Evolutionary conservation across 2,329 filamentous ascomycete species (phyloP), one percentile per base, ranked within the genome.

Genomic region (Ascosphaera apis): DNA sequence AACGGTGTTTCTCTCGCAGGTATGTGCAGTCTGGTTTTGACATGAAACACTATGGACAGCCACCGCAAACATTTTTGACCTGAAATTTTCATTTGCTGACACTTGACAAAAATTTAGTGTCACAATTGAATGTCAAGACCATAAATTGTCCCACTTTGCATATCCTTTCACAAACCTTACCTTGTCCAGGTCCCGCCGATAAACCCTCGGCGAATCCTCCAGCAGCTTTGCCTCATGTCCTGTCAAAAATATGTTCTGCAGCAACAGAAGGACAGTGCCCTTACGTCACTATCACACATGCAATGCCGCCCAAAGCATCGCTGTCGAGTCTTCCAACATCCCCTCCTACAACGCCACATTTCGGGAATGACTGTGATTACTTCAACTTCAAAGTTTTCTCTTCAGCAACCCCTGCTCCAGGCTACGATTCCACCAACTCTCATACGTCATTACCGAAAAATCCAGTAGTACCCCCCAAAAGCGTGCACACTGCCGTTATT

Each of bases 221-320:
- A 31, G 40, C 37, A 9, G 57, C 69, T 17, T 73, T 71, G 43
- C 58, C 58, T 17, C 55, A 57, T 13, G 55, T 74, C 19, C 63
- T 74, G 37, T 57, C 62, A 38, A 57, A 60, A 3, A 61, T 75
- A 1, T 67, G 72, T 46, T 54, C 61, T 27, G 57, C 58, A 15
- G 61, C 65, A 9, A 57, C 62, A 16, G 48, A 57, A 2, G 60
- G 57, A 34, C 58, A 62, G 11, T 67, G 63, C 0, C 62, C 62
- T 2, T 74, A 69, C 56, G 71, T 74, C 50, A 72, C 71, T 40
- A 64, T 75, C 35, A 71, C 69, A 37, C 69, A 75, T 45, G 70
- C 69, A 1, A 66, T 73, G 1, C 69, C 68, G 7, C 65, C 67
- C 30, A 65, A 66, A 36, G 73, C 72, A 52, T 72, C 63, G 37